Evolutionary conservation across 2,329 filamentous ascomycete species (phyloP), one percentile per base, ranked within the genome.

Genomic region (Calonectria honghensis): DNA sequence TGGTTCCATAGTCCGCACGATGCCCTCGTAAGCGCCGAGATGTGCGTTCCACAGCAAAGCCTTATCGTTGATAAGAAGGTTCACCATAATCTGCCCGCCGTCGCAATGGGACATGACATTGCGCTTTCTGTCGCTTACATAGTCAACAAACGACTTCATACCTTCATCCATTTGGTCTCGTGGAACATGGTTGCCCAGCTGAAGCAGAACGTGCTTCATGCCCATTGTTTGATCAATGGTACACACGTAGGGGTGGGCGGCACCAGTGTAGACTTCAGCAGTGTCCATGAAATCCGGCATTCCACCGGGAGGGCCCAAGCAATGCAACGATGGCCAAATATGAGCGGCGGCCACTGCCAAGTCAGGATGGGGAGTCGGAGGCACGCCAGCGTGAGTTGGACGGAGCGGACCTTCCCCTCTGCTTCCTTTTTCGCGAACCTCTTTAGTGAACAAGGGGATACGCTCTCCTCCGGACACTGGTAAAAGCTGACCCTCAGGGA

Each of bases 91-190:
- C 37, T 63, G 57, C 2, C 57, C 57, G 11, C 57, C 57, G 9
- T 31, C 57, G 14, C 57, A 63, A 13, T 63, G 35, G 3, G 57
- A 63, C 27, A 63, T 41, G 16, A 63, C 27, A 13, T 63, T n/a
- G 6, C 37, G n/a, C 4, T 63, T 39, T 6, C 24, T 63, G 16
- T 63, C 10, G 37, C n/a, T 63, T 14, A 41, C 35, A 10, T 63
- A 63, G 20, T 63, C 37, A 9, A 63, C 57, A 45, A 63, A 63
- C 0, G 57, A 63, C 24, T 63, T 63, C 37, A 41, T 63, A 3
- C 57, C 57, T 20, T 63, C 57, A 24, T 63, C 57, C 57, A 63
- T 63, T 41, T 63, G 16, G 24, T 63, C 57, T 18, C 24, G 27
- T 2, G 35, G 57, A 6, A 63, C 7, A 31, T 41, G 57, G 4